Percentiles rank a stretch among this genome's conserved stretches.
These are phyloP conservation scores for Colletotrichum sp. DNA, from an alignment of 2,329 filamentous ascomycete genomes.

Conservation along the genomic window DNA sequence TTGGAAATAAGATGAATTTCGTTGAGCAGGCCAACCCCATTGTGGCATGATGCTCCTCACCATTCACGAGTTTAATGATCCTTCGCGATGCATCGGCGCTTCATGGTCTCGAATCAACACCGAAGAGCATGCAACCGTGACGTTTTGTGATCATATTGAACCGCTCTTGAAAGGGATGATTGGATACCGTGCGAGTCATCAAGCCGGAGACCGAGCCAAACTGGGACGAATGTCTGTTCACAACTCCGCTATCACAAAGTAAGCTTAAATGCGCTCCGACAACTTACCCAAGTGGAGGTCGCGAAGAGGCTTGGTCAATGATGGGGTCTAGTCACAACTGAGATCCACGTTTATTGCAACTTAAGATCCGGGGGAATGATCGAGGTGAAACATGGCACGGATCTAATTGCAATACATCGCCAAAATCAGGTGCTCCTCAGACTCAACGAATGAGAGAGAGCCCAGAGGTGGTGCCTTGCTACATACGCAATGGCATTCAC, in stretches of 20 bases:
- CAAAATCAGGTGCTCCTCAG: neutral
- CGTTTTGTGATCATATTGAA: neutral
- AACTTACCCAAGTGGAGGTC: neutral
- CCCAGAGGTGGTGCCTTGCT: neutral
- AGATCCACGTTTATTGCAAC: neutral
- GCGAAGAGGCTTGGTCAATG: neutral
- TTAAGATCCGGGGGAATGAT: neutral
- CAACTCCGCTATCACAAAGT: neutral
- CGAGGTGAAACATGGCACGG: neutral
- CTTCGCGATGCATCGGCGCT: neutral
- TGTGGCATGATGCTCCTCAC: neutral
- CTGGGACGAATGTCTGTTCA: neutral
- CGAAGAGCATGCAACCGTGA: neutral
- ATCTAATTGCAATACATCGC: neutral
- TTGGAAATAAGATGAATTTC: neutral
- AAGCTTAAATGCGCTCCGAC: neutral
- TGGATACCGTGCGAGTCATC: neutral
- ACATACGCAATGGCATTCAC: fast-evolving
- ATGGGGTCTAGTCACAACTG: neutral
- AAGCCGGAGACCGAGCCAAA: neutral
- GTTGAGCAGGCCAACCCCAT: neutral
- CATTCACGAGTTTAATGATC: neutral
- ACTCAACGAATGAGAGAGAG: neutral
- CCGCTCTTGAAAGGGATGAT: neutral
- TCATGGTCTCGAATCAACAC: neutral